Conservation (phyloP, 2,329 filamentous ascomycete genomes). For the Peltaster fructicola region DNA sequence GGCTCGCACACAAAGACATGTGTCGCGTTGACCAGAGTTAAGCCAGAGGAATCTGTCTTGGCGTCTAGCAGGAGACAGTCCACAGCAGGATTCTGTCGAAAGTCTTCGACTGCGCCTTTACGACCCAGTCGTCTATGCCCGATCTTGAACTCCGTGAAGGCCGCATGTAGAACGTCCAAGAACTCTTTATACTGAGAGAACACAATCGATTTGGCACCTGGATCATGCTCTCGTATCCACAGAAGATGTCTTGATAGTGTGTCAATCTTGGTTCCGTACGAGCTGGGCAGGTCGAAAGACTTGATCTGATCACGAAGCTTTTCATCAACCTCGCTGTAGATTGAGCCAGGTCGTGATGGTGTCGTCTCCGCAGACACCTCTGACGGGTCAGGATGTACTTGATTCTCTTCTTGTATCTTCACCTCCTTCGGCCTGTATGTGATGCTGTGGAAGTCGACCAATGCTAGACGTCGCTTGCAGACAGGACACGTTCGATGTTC, state of each 20-base stretch:
- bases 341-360: constrained; percentile 22
- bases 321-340: constrained; percentile 63
- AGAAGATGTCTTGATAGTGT: constrained; percentile 55
- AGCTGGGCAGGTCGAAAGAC: constrained; percentile 49
- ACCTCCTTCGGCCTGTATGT: constrained; percentile 61
- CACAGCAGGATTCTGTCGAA: constrained; percentile 53
- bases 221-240: constrained; percentile 70
- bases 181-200: constrained; percentile 86
- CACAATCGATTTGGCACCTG: constrained; percentile 78
- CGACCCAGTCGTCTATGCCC: constrained; percentile 54
- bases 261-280: constrained; percentile 83
- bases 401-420: constrained; percentile 41
- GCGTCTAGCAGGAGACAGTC: constrained; percentile 85
- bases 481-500: constrained; percentile 62
- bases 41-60: constrained; percentile 68
- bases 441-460: constrained; percentile 65
- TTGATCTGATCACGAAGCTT: constrained; percentile 64
- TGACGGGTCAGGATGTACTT: constrained; percentile 1
- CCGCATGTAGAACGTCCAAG: constrained; percentile 51
- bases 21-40: constrained; percentile 83
- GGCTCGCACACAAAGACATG: constrained; percentile 94
- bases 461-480: constrained; percentile 54
- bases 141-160: constrained; percentile 56
- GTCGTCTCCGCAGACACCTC: constrained; percentile 8
- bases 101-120: constrained; percentile 50